These are phyloP conservation scores for Paramecium sonneborni DNA, from an alignment of 73 alveolate species.

Conservation along the genomic window DNA sequence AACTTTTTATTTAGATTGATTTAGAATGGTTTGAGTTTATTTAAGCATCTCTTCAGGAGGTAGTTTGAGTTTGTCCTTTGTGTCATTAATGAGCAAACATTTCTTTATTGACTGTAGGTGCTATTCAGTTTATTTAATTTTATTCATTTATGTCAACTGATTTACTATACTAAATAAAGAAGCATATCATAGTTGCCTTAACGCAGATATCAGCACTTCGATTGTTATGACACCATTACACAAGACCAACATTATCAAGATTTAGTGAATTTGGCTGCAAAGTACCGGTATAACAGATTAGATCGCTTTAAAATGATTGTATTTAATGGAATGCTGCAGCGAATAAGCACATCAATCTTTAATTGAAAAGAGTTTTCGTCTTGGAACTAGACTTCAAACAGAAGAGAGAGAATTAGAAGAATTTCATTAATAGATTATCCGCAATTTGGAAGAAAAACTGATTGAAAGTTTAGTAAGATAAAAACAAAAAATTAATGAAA, in stretches of 20 bases:
- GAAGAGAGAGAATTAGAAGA: neutral
- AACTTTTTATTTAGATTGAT: neutral
- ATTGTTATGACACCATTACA: slow-evolving; percentile 2
- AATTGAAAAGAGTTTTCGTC: neutral
- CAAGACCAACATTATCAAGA: slow-evolving; percentile 25
- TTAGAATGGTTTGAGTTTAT: neutral
- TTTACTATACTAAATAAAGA: neutral
- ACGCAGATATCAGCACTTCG: neutral
- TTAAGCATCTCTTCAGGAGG: neutral
- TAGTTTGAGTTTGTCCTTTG: neutral
- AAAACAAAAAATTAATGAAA: slow-evolving; percentile 49
- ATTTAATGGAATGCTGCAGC: neutral
- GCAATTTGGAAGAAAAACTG: neutral
- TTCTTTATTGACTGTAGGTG: neutral
- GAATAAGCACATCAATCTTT: neutral
- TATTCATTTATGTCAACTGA: slow-evolving; percentile 39
- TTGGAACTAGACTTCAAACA: neutral
- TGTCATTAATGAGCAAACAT: neutral
- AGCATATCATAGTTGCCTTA: neutral
- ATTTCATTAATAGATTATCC: neutral
- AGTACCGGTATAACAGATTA: slow-evolving; percentile 25
- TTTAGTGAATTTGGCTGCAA: neutral
- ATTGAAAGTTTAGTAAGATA: neutral
- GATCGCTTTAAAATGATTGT: neutral
- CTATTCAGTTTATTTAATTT: slow-evolving; percentile 41